Evolutionary conservation across 148 eudicot genomes (phyloP).

Genomic region (Pharnaceum exiguum): DNA sequence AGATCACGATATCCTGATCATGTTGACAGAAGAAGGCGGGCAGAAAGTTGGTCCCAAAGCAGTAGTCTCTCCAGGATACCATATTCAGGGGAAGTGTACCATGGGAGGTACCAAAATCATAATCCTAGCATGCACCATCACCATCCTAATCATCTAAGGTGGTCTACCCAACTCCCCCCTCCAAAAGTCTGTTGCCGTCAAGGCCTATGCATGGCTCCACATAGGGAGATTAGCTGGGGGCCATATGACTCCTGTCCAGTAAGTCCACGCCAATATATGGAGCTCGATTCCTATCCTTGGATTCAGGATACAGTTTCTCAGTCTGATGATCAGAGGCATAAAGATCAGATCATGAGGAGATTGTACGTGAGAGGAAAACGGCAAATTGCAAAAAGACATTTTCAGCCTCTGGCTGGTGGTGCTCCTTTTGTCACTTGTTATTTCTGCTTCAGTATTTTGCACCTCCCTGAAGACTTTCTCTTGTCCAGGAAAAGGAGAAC

Average conservation of each 20-base stretch:
- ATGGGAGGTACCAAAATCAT: constrained; percentile 25
- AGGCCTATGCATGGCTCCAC: constrained; percentile 24
- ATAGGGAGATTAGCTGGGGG: constrained; percentile 23
- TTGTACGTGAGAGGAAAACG: constrained; percentile 36
- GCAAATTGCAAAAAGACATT: constrained; percentile 34
- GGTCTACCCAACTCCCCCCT: constrained; percentile 48
- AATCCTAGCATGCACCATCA: constrained; percentile 34
- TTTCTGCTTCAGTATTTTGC: constrained; percentile 47
- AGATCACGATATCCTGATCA: constrained; percentile 21
- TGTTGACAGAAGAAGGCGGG: constrained; percentile 20
- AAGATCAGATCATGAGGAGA: constrained; percentile 28
- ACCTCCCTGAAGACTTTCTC: constrained; percentile 65
- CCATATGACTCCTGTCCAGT: constrained; percentile 21
- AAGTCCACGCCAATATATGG: constrained; percentile 30
- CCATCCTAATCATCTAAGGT: constrained; percentile 37
- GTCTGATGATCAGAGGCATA: constrained; percentile 35
- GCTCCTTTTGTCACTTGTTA: constrained; percentile 66
- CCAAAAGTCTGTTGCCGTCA: constrained; percentile 20
- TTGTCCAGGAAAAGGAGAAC: constrained; percentile 31
- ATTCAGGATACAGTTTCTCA: constrained; percentile 23
- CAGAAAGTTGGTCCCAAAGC: constrained; percentile 25
- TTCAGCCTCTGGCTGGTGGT: constrained; percentile 61
- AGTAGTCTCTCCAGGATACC: constrained; percentile 26
- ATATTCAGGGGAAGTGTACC: constrained; percentile 48
- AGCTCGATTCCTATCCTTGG: constrained; percentile 31